Base-by-base conservation (phyloP, 257 asterid genomes). In the Gentiana dahurica region DNA sequence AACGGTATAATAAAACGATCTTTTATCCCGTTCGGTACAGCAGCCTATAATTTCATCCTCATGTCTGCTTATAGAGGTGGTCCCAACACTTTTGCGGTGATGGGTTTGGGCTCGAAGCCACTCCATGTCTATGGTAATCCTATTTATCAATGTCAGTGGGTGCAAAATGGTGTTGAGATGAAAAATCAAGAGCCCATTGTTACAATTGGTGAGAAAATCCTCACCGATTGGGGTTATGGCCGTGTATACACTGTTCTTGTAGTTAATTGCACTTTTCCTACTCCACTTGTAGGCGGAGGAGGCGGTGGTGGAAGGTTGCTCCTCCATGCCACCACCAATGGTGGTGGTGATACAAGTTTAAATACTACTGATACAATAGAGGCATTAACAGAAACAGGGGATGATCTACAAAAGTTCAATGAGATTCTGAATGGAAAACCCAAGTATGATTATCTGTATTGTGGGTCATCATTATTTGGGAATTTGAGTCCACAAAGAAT, bases 11-110 rank as follows among this genome's bases (percentile, higher is more conserved):
- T 67, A 8, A 82, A 76, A 64, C 78, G 97, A 2, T 78, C 70
- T 37, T 87, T 90, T 61, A 68, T 67, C 2, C 72, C 95, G 4
- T 68, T 70, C 61, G 98, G 96, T 46, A 67, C 53, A 58, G 89
- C 94, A 41, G 94, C 96, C 2, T 94, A 90, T 1, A 79, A 79
- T 53, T 87, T 90, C 57, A 80, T 90, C 8, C 79, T 86, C 47
- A 87, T 90, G 94, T 94, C 95, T 5, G 94, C 96, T 7, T 90
- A 90, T 69, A 81, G 98, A 58, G 98, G 98, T 51, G 96, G 98
- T 2, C 65, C 77, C 7, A 48, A 60, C 54, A 87, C 89, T 0
- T 90, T 90, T 39, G 87, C 96, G 33, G 77, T 90, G 41, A 77
- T 84, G 60, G 95, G 95, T 10, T 77, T 90, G 47, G 85, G 92